Percentiles rank a stretch among this genome's conserved stretches.
Evolutionary conservation across 257 asterid species (phyloP).

Genomic region (Cruciata laevipes): DNA sequence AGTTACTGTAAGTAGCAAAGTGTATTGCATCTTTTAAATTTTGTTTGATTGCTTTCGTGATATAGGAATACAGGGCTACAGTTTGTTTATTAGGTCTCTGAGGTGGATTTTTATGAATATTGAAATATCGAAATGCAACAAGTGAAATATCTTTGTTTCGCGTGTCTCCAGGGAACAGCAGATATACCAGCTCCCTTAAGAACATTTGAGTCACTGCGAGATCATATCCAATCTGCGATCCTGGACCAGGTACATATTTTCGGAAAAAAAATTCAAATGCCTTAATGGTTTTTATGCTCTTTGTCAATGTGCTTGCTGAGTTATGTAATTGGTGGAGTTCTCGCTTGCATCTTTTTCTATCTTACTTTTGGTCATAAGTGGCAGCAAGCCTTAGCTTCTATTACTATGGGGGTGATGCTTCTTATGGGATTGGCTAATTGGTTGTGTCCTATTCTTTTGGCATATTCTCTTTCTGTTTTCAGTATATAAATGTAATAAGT

Average conservation of each 20-base stretch:
- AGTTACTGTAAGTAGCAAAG: constrained; percentile 54
- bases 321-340: constrained; percentile 46
- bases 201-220: constrained; percentile 76
- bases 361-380: constrained; percentile 76
- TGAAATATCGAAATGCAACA: too few species aligned
- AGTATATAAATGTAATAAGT: too few species aligned
- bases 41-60: neutral
- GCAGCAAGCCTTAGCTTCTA: constrained; percentile 64
- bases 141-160: constrained; percentile 5
- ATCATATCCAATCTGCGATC: constrained; percentile 74
- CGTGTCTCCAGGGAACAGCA: constrained; percentile 59
- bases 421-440: constrained; percentile 64
- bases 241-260: constrained; percentile 70
- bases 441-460: too few species aligned
- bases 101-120: neutral
- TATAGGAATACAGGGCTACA: too few species aligned
- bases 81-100: neutral
- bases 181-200: constrained; percentile 70
- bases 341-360: constrained; percentile 38
- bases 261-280: constrained; percentile 12
- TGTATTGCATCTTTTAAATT: neutral
- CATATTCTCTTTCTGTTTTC: constrained; percentile 41
- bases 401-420: constrained; percentile 59
- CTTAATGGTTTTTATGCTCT: constrained; percentile 1
- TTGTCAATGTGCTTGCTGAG: constrained; percentile 15